Evolutionary conservation across 1,139 yeast genomes (phyloP).

Genomic region (Suhomyces maxii): DNA sequence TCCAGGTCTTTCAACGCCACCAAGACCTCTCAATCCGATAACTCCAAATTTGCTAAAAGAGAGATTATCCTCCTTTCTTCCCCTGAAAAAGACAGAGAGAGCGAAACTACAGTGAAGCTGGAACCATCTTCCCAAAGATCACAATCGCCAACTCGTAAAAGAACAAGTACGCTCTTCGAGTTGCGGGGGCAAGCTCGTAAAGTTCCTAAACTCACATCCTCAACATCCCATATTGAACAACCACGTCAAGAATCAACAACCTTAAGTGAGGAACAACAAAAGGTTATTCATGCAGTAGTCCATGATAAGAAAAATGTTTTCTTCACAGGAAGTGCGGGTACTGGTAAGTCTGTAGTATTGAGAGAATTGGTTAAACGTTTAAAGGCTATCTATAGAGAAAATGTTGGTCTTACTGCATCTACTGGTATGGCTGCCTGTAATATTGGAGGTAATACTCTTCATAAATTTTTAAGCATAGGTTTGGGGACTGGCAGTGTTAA

Average conservation of each 20-base stretch:
- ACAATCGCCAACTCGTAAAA: constrained; percentile 1
- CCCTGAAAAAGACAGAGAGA: not conserved
- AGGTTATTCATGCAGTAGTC: constrained; percentile 66
- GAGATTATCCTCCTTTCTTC: constrained; percentile 2
- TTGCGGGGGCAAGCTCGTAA: constrained; percentile 24
- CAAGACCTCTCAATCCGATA: not conserved
- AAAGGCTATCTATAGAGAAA: constrained; percentile 27
- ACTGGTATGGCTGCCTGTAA: constrained; percentile 91
- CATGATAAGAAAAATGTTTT: constrained; percentile 56
- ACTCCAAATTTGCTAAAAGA: not conserved
- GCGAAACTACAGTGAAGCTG: not conserved
- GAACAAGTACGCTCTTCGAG: constrained; percentile 4
- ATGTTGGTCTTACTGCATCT: constrained; percentile 83
- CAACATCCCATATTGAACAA: constrained; percentile 1
- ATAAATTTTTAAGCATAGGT: constrained; percentile 78
- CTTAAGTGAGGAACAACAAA: constrained; percentile 62
- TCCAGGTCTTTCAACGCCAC: constrained; percentile 9
- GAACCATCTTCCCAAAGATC: not conserved
- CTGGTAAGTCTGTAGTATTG: constrained; percentile 79
- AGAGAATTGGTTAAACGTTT: constrained; percentile 53
- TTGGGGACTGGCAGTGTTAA: constrained; percentile 56
- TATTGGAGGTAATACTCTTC: constrained; percentile 81
- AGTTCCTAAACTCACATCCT: constrained; percentile 14
- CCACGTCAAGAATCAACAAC: constrained; percentile 6
- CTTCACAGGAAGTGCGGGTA: constrained; percentile 83